Evolutionary conservation across 257 asterid genomes (phyloP), one percentile per base, ranked within the genome.

Genomic region (Forsythia viridissima): DNA sequence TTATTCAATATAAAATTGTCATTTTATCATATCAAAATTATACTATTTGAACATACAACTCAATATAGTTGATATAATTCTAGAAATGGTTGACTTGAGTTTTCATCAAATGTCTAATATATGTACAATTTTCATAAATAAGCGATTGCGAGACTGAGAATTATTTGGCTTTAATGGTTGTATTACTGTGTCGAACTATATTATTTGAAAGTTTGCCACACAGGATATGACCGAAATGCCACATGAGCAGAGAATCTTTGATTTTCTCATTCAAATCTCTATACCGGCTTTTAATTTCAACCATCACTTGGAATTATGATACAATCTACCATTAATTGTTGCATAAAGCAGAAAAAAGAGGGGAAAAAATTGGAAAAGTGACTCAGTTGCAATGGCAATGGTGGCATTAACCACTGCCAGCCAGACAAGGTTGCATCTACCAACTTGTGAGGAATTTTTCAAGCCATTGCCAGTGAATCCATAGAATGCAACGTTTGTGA

Each of bases 381-480:
- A 89, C 40, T 78, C 88, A 20, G 82, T 83, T 67, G 79, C 90
- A 73, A 85, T 85, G 91, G 79, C 89, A 5, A 63, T 79, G 85
- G 42, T 75, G 70, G 80, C 68, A 42, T 30, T 30, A 30, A 30
- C 34, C 34, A 30, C 34, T 30, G 34, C 34, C 1, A 30, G 34
- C 34, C 34, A 30, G 34, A 30, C 0, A 1, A 30, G 34, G 34
- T 11, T 10, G 34, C 73, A 39, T 67, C 37, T 40, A n/a, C 88
- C 85, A 48, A 70, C 52, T 13, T 15, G 81, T 41, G 87, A 74
- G 8, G 84, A 85, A 11, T 89, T 83, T 80, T 30, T 80, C 71
- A 84, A 78, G 78, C 88, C 88, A 74, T 43, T 82, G 34, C 85
- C 79, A 11, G 52, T 78, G 76, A 82, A 39, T 34, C 70, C n/a